Evolutionary conservation across 1,284 basidiomycete genomes (phyloP).

Genomic region (Mycosarcoma mackinlayi): DNA sequence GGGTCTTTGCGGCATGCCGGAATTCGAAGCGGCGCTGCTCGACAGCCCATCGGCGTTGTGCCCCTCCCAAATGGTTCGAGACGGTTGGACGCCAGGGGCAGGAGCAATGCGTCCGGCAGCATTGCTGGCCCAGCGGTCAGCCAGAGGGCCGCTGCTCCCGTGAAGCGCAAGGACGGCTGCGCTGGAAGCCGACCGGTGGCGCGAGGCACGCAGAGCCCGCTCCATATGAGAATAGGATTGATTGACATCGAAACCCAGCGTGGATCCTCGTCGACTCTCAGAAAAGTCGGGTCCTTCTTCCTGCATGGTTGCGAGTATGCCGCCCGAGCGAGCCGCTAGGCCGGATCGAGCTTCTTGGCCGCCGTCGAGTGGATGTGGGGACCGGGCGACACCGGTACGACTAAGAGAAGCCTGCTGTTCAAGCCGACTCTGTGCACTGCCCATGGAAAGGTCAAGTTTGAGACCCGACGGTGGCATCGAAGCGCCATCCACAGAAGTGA

Average conservation of each 20-base stretch:
- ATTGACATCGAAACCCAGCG: conserved; percentile 25
- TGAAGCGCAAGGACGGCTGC: conserved; percentile 53
- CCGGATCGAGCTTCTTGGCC: conserved; percentile 25
- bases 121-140: conserved; percentile 37
- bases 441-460: conserved; percentile 24
- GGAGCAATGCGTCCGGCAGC: conserved; percentile 27
- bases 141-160: conserved; percentile 22
- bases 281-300: conserved; percentile 23
- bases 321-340: conserved; percentile 27
- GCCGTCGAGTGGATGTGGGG: conserved; percentile 36
- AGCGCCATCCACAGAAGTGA: conserved; percentile 31
- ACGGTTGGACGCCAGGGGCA: conserved; percentile 7
- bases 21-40: not conserved
- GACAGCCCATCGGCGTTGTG: conserved; percentile 7
- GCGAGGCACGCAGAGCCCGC: conserved; percentile 38
- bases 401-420: conserved; percentile 37
- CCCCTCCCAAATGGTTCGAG: conserved; percentile 38
- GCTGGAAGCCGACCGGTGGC: conserved; percentile 54
- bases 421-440: conserved; percentile 19
- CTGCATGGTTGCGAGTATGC: conserved; percentile 44
- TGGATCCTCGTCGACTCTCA: conserved; percentile 23
- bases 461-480: conserved; percentile 22
- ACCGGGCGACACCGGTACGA: conserved; percentile 35
- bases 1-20: conserved; percentile 23
- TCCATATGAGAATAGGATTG: conserved; percentile 21